phyloP scores from a whole-genome alignment of 768 basidiomycete genomes.

The button mushroom (Agaricus bisporus) region DNA sequence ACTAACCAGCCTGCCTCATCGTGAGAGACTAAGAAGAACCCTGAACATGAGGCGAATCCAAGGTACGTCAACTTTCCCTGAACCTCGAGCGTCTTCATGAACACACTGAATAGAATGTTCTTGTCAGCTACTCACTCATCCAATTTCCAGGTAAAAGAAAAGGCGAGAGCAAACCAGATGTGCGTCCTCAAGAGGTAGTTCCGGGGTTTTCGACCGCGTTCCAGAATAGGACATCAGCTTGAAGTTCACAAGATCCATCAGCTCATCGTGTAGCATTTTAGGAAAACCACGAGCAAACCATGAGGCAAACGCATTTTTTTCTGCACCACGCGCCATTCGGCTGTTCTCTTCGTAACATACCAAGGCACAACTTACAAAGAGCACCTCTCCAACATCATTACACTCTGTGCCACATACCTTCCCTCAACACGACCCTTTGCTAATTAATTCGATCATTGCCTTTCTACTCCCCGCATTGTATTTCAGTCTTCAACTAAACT shows the following conservation, averaged over 20 bases:
- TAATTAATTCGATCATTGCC: conserved; percentile 7
- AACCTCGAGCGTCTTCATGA: background rate
- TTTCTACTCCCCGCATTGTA: conserved; percentile 3
- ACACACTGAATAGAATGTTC: background rate
- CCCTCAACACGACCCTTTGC: conserved; percentile 1
- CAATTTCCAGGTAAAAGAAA: background rate
- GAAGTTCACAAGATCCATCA: conserved; percentile 6
- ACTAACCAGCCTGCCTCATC: background rate
- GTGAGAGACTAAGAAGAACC: conserved; percentile 7
- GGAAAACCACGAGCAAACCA: conserved; percentile 9
- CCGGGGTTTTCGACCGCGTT: background rate
- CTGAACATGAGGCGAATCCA: conserved; percentile 7
- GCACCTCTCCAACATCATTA: background rate
- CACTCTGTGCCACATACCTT: conserved; percentile 4
- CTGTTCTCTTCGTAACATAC: conserved; percentile 5
- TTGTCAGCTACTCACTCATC: background rate
- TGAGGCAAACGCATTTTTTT: conserved; percentile 9
- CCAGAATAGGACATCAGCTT: conserved; percentile 1
- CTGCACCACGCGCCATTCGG: conserved; percentile 3
- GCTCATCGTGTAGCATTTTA: conserved; percentile 2
- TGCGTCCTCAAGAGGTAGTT: background rate
- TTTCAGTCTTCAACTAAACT: background rate
- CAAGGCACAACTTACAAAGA: conserved; percentile 4
- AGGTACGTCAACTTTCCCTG: background rate
- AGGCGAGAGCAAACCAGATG: background rate